phyloP scores from a whole-genome alignment of 164 flowering plant genomes.

The Berberis vulgaris region DNA sequence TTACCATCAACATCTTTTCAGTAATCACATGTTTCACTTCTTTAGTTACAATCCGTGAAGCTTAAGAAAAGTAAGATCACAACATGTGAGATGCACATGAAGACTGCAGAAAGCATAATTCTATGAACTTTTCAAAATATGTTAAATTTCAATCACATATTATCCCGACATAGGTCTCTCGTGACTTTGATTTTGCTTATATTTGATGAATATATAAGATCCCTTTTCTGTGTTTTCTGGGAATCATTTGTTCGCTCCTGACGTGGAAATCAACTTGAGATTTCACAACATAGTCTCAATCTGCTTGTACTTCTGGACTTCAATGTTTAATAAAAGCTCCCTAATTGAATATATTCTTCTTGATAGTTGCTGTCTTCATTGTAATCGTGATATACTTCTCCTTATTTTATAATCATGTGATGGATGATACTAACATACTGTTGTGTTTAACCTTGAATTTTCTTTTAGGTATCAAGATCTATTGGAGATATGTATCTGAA shows the following conservation, averaged over 20 bases:
- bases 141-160: conserved; percentile 1
- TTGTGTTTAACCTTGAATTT: background rate
- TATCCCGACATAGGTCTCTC: background rate
- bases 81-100: conserved; percentile 22
- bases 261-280: too few species aligned
- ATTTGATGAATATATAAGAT: background rate
- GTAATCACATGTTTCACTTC: conserved; percentile 28
- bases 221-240: background rate
- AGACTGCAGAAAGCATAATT: conserved; percentile 11
- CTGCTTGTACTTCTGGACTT: too few species aligned
- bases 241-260: background rate
- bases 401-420: background rate
- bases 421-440: background rate
- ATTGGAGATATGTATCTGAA: conserved; percentile 83
- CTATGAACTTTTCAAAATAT: conserved; percentile 7
- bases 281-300: too few species aligned
- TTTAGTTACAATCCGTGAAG: conserved; percentile 19
- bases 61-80: conserved; percentile 12
- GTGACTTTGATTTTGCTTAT: background rate
- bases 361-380: background rate
- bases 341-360: background rate
- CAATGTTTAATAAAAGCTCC: background rate
- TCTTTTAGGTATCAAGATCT: conserved; percentile 69
- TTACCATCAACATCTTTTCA: conserved; percentile 12
- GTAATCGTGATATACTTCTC: background rate